A percentile compares a stretch with the other conserved stretches of the same genome.
These are phyloP conservation scores for Debaryomycetaceae sp. DNA, from an alignment of 1,139 yeast genomes.

Conservation along the genomic window DNA sequence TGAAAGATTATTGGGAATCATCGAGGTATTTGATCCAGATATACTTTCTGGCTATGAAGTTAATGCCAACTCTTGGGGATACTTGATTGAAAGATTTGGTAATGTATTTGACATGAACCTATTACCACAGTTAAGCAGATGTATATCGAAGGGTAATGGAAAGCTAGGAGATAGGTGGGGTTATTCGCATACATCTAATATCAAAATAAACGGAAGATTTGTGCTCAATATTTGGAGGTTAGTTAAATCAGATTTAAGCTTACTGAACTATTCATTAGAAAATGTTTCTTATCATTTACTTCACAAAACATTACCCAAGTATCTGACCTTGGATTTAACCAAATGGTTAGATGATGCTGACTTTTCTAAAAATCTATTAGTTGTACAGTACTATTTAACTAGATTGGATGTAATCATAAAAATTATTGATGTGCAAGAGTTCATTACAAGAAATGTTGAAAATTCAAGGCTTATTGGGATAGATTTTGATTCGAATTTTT, in stretches of 20 bases:
- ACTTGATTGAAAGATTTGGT: constrained; percentile 64
- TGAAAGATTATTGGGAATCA: constrained; percentile 50
- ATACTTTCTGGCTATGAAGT: constrained; percentile 83
- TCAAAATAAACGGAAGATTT: constrained; percentile 74
- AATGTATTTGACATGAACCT: constrained; percentile 49
- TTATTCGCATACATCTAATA: constrained; percentile 68
- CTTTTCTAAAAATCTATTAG: constrained; percentile 27
- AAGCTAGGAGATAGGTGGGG: constrained; percentile 79
- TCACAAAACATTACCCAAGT: constrained; percentile 66
- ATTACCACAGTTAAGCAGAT: constrained; percentile 43
- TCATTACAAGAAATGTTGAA: constrained; percentile 71
- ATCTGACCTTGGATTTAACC: constrained; percentile 48
- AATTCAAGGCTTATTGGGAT: constrained; percentile 85
- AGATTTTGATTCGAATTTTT: constrained; percentile 82
- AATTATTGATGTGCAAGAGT: constrained; percentile 60
- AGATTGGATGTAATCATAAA: constrained; percentile 47
- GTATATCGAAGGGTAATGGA: constrained; percentile 43
- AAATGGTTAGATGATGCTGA: constrained; percentile 40
- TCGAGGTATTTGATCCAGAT: constrained; percentile 77
- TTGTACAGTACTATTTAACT: constrained; percentile 50
- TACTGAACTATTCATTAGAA: constrained; percentile 73
- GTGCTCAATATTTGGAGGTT: constrained; percentile 82
- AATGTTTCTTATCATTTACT: constrained; percentile 67
- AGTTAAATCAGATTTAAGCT: constrained; percentile 56
- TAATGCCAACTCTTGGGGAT: constrained; percentile 86